Evolutionary conservation across 192 early-diverging fungal genomes (phyloP).

Genomic region (Radiomyces spectabilis): DNA sequence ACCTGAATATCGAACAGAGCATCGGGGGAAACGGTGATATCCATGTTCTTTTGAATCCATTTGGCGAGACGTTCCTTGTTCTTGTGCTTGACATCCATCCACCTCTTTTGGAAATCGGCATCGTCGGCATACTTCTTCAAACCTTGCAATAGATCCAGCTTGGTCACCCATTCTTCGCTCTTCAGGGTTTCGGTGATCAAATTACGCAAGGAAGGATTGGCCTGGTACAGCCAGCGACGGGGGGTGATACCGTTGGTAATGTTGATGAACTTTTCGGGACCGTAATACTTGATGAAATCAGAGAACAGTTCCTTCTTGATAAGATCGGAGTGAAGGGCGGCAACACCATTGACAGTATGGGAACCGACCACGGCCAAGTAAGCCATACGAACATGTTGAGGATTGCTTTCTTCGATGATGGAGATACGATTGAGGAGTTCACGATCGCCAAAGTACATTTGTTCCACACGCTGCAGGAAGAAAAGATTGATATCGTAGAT

Average conservation of each 20-base stretch:
- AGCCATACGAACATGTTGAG: slow-evolving; percentile 98
- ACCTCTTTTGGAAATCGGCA: slow-evolving; percentile 66
- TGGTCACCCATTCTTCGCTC: slow-evolving; percentile 67
- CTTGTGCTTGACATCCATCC: slow-evolving; percentile 83
- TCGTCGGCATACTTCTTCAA: slow-evolving; percentile 62
- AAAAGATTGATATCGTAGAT: slow-evolving; percentile 99
- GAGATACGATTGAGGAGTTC: slow-evolving; percentile 79
- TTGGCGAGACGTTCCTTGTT: slow-evolving; percentile 91
- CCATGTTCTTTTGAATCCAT: slow-evolving; percentile 65
- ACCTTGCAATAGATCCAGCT: slow-evolving; percentile 57
- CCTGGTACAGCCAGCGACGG: slow-evolving; percentile 94
- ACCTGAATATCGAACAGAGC: slow-evolving; percentile 96
- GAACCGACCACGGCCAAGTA: slow-evolving; percentile 89
- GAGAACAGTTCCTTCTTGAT: slow-evolving; percentile 79
- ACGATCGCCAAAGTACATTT: slow-evolving; percentile 78
- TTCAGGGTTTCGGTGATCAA: slow-evolving; percentile 82
- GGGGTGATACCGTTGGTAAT: slow-evolving; percentile 98
- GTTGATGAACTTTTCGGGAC: slow-evolving; percentile 85
- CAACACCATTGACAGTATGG: slow-evolving; percentile 96
- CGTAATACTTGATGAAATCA: slow-evolving; percentile 88
- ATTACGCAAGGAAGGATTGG: slow-evolving; percentile 78
- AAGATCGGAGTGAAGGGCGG: slow-evolving; percentile 76
- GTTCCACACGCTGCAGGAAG: slow-evolving; percentile 94
- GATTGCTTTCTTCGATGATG: slow-evolving; percentile 88
- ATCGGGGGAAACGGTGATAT: slow-evolving; percentile 71